Conservation (phyloP, 2,329 filamentous ascomycete species). For the Penicillium sp. region DNA sequence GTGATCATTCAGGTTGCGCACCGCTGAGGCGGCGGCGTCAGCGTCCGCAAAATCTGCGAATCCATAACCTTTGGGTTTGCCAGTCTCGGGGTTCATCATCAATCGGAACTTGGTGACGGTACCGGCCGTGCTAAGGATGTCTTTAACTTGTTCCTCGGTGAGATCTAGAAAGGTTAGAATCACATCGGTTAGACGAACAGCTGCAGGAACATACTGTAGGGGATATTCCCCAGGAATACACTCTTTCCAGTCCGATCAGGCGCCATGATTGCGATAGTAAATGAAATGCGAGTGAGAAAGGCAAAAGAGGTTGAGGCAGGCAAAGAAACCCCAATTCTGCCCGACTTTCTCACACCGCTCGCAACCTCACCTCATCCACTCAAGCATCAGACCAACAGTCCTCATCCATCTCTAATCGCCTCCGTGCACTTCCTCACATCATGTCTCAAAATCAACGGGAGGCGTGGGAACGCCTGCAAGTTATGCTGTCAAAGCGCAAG, state of each 20-base stretch:
- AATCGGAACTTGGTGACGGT: conserved; percentile 89
- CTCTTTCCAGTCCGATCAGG: conserved; percentile 46
- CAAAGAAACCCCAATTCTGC: conserved; percentile 22
- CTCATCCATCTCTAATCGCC: conserved; percentile 19
- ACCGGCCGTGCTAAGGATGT: conserved; percentile 87
- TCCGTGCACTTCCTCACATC: conserved; percentile 27
- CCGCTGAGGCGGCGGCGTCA: conserved; percentile 87
- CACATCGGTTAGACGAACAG: background rate
- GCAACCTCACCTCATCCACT: conserved; percentile 26
- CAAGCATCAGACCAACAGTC: conserved; percentile 21
- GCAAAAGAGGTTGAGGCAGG: conserved; percentile 10
- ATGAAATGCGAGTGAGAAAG: conserved; percentile 1
- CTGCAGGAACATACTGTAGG: conserved; percentile 59
- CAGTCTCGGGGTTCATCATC: conserved; percentile 93
- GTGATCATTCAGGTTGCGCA: conserved; percentile 91
- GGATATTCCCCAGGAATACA: conserved; percentile 57
- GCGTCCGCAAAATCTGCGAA: conserved; percentile 95
- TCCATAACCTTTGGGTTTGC: conserved; percentile 91
- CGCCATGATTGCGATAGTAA: conserved; percentile 37
- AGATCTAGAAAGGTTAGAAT: conserved; percentile 61
- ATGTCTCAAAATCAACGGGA: conserved; percentile 60
- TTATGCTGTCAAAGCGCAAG: conserved; percentile 55
- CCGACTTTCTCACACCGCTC: conserved; percentile 29
- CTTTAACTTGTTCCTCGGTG: conserved; percentile 91
- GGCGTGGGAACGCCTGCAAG: conserved; percentile 64